phyloP scores from a whole-genome alignment of 169 alveolate species.

The Eimeria sp. region DNA sequence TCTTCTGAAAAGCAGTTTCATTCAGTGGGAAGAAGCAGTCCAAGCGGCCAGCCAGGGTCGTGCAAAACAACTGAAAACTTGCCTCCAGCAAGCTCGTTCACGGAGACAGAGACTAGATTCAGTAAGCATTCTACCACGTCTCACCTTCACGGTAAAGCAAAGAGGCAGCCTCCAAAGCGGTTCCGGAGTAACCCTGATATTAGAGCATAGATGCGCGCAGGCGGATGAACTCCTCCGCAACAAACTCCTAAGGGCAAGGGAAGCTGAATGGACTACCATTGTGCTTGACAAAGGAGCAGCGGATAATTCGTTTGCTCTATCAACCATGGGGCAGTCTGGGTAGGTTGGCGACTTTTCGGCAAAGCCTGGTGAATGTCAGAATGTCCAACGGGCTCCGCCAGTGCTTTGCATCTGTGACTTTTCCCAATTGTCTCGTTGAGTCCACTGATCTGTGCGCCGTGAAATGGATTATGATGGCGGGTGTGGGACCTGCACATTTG shows the following conservation, averaged over 20 bases:
- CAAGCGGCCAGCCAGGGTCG: not conserved
- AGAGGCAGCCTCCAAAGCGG: not conserved
- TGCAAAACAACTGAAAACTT: not conserved
- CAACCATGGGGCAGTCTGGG: conserved; percentile 23
- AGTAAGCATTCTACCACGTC: not conserved
- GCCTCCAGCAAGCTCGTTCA: not conserved
- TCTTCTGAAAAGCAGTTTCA: conserved; percentile 1
- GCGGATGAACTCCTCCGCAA: conserved; percentile 5
- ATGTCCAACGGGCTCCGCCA: not conserved
- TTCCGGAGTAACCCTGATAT: not conserved
- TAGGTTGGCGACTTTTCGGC: not conserved
- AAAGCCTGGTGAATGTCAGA: not conserved
- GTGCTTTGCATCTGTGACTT: not conserved
- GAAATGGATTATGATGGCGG: not conserved
- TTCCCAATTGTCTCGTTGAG: not conserved
- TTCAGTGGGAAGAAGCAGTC: conserved; percentile 43
- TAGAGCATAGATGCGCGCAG: not conserved
- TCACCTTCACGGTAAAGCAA: not conserved
- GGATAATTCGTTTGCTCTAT: conserved; percentile 1
- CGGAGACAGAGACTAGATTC: conserved; percentile 23
- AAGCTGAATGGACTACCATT: conserved; percentile 32
- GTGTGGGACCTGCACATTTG: not conserved
- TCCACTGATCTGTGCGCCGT: not conserved
- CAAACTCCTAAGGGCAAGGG: not conserved
- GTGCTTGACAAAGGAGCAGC: conserved; percentile 15